phyloP scores from a whole-genome alignment of 139 green algal species.

The Yamagishiella unicocca region DNA sequence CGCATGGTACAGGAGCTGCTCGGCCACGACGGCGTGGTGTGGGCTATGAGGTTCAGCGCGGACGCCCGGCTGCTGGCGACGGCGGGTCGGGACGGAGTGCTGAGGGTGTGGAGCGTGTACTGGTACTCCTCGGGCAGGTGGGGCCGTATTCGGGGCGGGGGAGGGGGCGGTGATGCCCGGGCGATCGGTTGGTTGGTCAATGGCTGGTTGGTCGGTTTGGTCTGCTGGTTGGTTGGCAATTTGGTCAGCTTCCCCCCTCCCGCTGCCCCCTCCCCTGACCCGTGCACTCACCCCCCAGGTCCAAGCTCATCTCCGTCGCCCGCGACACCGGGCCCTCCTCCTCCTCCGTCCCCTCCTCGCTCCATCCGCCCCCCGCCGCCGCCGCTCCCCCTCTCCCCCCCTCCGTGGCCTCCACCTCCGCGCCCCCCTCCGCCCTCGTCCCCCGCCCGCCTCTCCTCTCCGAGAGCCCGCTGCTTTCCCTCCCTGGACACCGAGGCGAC shows the following conservation, averaged over 20 bases:
- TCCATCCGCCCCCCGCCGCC: not conserved
- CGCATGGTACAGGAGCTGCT: slow-evolving; percentile 52
- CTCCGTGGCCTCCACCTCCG: not conserved
- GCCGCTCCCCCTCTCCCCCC: not conserved
- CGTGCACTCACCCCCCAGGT: not conserved
- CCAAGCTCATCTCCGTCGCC: not conserved
- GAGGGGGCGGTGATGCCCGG: not conserved
- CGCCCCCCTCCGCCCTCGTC: not conserved
- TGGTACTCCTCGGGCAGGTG: not conserved
- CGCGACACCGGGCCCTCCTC: not conserved
- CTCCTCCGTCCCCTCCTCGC: not conserved
- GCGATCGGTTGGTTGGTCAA: too few species aligned
- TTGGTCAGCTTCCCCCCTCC: not conserved
- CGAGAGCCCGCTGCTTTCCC: slow-evolving; percentile 39
- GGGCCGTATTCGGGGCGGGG: not conserved
- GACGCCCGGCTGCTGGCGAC: slow-evolving; percentile 86
- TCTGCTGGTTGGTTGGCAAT: too few species aligned
- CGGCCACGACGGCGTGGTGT: slow-evolving; percentile 75
- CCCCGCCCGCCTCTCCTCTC: slow-evolving; percentile 28
- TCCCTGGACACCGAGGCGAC: slow-evolving; percentile 76
- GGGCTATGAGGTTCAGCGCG: slow-evolving; percentile 80
- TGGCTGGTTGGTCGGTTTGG: too few species aligned
- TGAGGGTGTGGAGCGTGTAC: slow-evolving; percentile 77
- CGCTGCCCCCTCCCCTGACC: not conserved
- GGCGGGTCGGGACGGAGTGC: slow-evolving; percentile 87